These are phyloP conservation scores for Allodekkera sacchari DNA, from an alignment of 805 yeast genomes.

Conservation along the genomic window DNA sequence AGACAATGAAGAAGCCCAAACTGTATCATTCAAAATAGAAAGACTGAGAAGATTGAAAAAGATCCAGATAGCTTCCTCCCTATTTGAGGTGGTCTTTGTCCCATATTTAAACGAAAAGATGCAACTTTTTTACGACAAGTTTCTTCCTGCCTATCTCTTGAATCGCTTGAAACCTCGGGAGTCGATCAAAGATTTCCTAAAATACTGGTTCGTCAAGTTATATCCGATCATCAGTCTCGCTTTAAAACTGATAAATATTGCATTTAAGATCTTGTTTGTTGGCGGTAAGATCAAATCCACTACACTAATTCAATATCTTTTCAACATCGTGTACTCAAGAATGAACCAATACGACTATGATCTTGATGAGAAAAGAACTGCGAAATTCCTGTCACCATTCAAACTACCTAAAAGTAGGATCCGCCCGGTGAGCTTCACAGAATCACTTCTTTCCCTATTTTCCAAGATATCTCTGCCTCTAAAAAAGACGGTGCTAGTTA, in stretches of 20 bases:
- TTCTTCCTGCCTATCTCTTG: conserved; percentile 52
- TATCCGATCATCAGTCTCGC: conserved; percentile 54
- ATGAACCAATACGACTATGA: conserved; percentile 43
- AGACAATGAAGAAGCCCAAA: neutral
- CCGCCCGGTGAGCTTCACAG: conserved; percentile 32
- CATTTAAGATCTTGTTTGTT: conserved; percentile 55
- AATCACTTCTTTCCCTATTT: conserved; percentile 21
- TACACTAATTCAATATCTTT: conserved; percentile 48
- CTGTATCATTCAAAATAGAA: conserved; percentile 28
- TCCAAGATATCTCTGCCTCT: conserved; percentile 13
- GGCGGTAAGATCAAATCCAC: conserved; percentile 62
- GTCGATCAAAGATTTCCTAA: conserved; percentile 14
- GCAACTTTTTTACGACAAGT: conserved; percentile 51
- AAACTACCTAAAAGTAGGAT: conserved; percentile 1
- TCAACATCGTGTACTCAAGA: conserved; percentile 60
- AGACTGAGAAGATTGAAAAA: conserved; percentile 42
- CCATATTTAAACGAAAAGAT: conserved; percentile 67
- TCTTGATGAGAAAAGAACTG: conserved; percentile 23
- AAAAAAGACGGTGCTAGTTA: conserved; percentile 16
- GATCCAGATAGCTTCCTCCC: conserved; percentile 44
- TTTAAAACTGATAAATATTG: conserved; percentile 40
- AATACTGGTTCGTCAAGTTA: conserved; percentile 39
- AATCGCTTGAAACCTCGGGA: conserved; percentile 31
- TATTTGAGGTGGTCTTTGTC: conserved; percentile 53
- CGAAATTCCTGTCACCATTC: conserved; percentile 5